Evolutionary conservation across 1,284 basidiomycete species (phyloP), one percentile per base, ranked within the genome.

Genomic region (Ganoderma resinaceum): DNA sequence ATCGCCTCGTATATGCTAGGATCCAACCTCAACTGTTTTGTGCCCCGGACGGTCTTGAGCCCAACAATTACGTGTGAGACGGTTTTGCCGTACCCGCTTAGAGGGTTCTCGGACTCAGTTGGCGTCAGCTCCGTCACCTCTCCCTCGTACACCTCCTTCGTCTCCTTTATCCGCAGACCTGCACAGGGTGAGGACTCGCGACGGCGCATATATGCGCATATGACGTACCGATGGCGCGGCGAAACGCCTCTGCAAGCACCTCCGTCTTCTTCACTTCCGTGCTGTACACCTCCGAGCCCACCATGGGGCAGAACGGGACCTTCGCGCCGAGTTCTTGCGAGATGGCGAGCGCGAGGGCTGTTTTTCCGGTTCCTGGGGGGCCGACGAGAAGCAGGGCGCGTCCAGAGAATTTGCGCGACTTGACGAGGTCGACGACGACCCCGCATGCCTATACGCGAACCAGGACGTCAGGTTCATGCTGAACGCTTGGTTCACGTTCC

Each of bases 191-290:
- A 62, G 58, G 26, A 57, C 23, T 23, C 33, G 23, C 3, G 37
- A 38, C 9, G 33, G 26, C 57, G 49, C 42, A 11, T 7, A 38
- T 20, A 33, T 35, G 6, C 33, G 33, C 20, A 46, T 33, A 9
- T 31, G 12, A 84, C 93, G 78, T 78, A 96, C 97, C 97, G 70
- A 99, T 99, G 12, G 98, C 97, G 73, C 97, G 85, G 67, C 97
- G 87, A 82, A 99, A 99, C 63, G 92, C 91, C 80, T 98, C 97
- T 69, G 96, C 95, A n/a, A 99, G 84, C 2, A 99, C 97, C 80
- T 99, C 97, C 0, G 97, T 99, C 87, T 99, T 99, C 85, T 99
- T 99, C 66, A 99, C 96, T 81, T 99, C 97, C 11, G 95, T 91
- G 64, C 93, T 95, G 81, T 98, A 99, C 70, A 99, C 97, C 81